Conservation (phyloP, 2,329 filamentous ascomycete species). For the Botrytis fabae region DNA sequence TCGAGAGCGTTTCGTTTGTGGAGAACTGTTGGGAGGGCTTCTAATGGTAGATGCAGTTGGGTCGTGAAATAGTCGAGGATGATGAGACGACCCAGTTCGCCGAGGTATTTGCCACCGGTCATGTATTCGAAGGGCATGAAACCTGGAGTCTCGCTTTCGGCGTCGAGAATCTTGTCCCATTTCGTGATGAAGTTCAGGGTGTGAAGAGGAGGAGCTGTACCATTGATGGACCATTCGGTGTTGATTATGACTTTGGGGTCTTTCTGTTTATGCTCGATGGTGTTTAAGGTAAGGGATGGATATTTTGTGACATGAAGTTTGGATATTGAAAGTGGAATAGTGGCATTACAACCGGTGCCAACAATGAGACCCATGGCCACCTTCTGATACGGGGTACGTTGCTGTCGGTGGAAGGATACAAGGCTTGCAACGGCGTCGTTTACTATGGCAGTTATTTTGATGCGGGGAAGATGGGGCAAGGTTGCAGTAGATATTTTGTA, state of each 20-base stretch:
- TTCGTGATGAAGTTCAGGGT: conserved; percentile 63
- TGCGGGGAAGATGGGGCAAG: conserved; percentile 55
- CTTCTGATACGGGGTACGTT: conserved; percentile 59
- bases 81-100: conserved; percentile 77
- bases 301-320: conserved; percentile 64
- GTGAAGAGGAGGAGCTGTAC: conserved; percentile 66
- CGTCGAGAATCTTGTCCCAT: conserved; percentile 71
- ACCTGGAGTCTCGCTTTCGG: conserved; percentile 69
- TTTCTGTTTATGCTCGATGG: conserved; percentile 35
- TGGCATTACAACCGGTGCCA: conserved; percentile 80
- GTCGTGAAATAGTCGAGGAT: conserved; percentile 80
- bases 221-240: conserved; percentile 82
- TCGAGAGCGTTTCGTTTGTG: conserved; percentile 43
- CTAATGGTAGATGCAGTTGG: conserved; percentile 27
- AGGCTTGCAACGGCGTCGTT: conserved; percentile 82
- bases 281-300: conserved; percentile 48
- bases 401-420: conserved; percentile 72
- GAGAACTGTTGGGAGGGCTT: conserved; percentile 30
- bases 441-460: conserved; percentile 73
- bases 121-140: conserved; percentile 98
- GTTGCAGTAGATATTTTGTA: conserved; percentile 51
- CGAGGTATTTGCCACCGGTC: conserved; percentile 90
- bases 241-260: conserved; percentile 74
- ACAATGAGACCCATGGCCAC: conserved; percentile 80
- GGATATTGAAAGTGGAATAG: conserved; percentile 66